These are phyloP conservation scores for Alnus glutinosa DNA, from an alignment of 306 rosid species.

Conservation along the genomic window DNA sequence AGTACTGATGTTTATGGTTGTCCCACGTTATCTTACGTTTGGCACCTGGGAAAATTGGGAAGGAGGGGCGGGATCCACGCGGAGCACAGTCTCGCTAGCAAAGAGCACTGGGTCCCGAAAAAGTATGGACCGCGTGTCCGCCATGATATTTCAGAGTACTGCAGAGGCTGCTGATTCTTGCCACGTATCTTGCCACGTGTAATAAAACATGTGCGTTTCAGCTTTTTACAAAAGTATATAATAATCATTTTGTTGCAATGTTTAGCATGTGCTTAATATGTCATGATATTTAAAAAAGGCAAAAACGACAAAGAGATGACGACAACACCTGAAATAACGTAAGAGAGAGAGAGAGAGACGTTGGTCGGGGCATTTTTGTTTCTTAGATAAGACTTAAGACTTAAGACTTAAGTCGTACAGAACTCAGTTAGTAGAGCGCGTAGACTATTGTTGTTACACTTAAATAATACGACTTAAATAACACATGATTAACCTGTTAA, in stretches of 20 bases:
- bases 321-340: neutral
- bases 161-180: neutral
- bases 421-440: neutral
- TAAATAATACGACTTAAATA: neutral
- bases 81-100: neutral
- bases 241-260: neutral
- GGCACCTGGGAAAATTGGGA: neutral
- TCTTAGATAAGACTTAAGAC: no score
- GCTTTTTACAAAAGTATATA: neutral
- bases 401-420: no score
- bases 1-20: no score
- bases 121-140: neutral
- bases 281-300: no score
- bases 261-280: neutral
- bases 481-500: neutral
- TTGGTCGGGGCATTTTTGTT: no score
- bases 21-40: neutral
- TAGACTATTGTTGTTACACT: no score
- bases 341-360: no score
- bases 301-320: neutral
- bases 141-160: neutral
- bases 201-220: neutral
- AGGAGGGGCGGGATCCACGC: neutral
- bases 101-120: neutral
- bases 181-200: neutral